phyloP scores from a whole-genome alignment of 805 yeast species.

The Starmerella roubikii region DNA sequence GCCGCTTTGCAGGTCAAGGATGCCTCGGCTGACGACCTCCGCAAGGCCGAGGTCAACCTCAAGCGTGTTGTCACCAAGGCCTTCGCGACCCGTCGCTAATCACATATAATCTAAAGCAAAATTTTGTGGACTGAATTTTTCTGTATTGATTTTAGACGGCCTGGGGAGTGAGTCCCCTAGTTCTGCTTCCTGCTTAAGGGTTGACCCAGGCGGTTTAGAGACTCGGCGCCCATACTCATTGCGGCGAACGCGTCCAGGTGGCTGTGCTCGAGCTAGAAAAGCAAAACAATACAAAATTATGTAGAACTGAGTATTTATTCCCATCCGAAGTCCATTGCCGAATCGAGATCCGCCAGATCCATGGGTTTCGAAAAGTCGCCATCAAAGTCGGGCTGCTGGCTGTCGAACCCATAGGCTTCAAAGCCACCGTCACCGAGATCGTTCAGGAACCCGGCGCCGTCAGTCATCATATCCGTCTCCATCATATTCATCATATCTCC shows the following conservation, averaged over 20 bases:
- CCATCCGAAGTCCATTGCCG: conserved; percentile 21
- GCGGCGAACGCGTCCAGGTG: no score
- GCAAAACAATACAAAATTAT: no score
- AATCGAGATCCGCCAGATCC: conserved; percentile 22
- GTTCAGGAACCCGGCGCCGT: not conserved
- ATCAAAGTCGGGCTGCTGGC: conserved; percentile 6
- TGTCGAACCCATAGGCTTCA: not conserved
- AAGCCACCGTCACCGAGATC: not conserved
- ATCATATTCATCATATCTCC: not conserved
- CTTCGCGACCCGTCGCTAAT: conserved; percentile 70
- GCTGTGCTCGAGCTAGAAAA: no score
- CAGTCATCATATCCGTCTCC: not conserved
- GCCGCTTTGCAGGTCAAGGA: conserved; percentile 97
- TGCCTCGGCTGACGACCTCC: conserved; percentile 87
- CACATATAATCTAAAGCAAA: not conserved
- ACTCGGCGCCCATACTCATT: no score
- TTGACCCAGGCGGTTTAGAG: no score
- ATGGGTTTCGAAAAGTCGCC: conserved; percentile 19
- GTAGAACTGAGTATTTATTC: conserved; percentile 8
- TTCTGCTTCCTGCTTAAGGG: no score
- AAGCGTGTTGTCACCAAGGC: conserved; percentile 99
- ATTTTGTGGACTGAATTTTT: not conserved
- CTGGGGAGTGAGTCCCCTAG: no score
- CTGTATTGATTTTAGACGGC: no score
- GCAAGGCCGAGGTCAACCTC: conserved; percentile 98